Evolutionary conservation across 345 rosid species (phyloP).

Genomic region (Cochlearia excelsa): DNA sequence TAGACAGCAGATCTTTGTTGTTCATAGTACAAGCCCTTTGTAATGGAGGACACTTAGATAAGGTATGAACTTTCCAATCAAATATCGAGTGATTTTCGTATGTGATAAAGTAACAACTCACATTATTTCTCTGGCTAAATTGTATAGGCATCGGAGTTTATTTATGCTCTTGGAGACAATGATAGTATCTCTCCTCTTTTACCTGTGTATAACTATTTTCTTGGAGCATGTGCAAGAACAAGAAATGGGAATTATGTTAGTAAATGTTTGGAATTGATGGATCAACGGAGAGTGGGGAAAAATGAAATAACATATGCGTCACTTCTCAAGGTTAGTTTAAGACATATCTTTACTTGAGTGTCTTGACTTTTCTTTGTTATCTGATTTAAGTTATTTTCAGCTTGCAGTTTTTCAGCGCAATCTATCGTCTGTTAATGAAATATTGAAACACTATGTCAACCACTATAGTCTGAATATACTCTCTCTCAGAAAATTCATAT

Average conservation of each 20-base stretch:
- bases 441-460: slow-evolving; percentile 63
- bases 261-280: slow-evolving; percentile 88
- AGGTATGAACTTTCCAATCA: slow-evolving; percentile 45
- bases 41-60: slow-evolving; percentile 68
- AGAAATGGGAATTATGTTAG: slow-evolving; percentile 40
- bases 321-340: slow-evolving; percentile 69
- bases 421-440: slow-evolving; percentile 50
- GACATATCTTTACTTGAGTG: slow-evolving; percentile 5
- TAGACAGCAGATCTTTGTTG: slow-evolving; percentile 44
- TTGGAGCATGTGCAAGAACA: slow-evolving; percentile 51
- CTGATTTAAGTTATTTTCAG: slow-evolving; percentile 44
- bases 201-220: slow-evolving; percentile 56
- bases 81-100: not conserved
- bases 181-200: slow-evolving; percentile 43
- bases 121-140: slow-evolving; percentile 13
- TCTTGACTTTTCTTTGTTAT: slow-evolving; percentile 11
- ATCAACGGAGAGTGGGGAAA: slow-evolving; percentile 56
- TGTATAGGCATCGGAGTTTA: slow-evolving; percentile 63
- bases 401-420: slow-evolving; percentile 74
- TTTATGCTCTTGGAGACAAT: slow-evolving; percentile 50
- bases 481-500: slow-evolving; percentile 51
- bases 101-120: not conserved
- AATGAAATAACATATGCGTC: slow-evolving; percentile 62
- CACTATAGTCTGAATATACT: slow-evolving; percentile 51
- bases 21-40: slow-evolving; percentile 69